Evolutionary conservation across 495 filamentous ascomycete genomes (phyloP).

Genomic region (Talaromyces thailandensis): DNA sequence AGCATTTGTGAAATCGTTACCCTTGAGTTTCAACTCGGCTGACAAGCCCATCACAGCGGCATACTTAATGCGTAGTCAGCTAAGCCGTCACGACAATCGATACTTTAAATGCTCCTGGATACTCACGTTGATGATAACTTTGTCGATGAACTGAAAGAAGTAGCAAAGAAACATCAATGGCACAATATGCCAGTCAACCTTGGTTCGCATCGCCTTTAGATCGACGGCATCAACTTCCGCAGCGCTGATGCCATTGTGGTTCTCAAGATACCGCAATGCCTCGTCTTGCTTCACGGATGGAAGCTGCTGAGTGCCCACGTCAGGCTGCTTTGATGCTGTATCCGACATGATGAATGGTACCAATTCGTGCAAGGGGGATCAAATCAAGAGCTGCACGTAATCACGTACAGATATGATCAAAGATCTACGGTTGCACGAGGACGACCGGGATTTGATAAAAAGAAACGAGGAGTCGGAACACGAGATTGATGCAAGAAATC

Average conservation of each 20-base stretch:
- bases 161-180: conserved; percentile 54
- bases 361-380: neutral
- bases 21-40: conserved; percentile 36
- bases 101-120: neutral
- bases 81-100: neutral
- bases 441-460: neutral
- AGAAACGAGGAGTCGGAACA: neutral
- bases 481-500: neutral
- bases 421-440: neutral
- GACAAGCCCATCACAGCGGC: conserved; percentile 50
- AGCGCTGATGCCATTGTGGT: conserved; percentile 13
- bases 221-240: conserved; percentile 15
- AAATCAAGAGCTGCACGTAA: neutral
- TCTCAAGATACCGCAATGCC: conserved; percentile 27
- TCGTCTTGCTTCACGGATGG: conserved; percentile 16
- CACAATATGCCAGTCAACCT: conserved; percentile 45
- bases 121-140: conserved; percentile 52
- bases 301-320: neutral
- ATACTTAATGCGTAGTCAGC: conserved; percentile 26
- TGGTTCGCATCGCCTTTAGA: conserved; percentile 31
- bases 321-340: conserved; percentile 10
- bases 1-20: conserved; percentile 46
- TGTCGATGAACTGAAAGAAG: conserved; percentile 59
- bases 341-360: neutral
- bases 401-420: neutral